Evolutionary conservation across 345 rosid genomes (phyloP).

Genomic region (Mangifera indica): DNA sequence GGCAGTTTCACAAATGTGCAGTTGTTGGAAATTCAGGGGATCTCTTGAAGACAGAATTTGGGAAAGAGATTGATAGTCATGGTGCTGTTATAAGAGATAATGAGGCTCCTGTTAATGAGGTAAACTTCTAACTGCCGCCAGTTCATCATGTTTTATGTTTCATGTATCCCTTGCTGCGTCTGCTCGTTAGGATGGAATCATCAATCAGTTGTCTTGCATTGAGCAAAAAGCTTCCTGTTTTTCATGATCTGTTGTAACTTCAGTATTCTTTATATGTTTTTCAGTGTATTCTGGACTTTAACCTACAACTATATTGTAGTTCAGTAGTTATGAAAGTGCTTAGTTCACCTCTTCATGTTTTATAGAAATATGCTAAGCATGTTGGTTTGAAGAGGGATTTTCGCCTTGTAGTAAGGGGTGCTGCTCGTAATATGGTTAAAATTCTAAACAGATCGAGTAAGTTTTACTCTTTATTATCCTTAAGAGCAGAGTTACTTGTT

Average conservation of each 20-base stretch:
- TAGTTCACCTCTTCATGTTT: constrained; percentile 14
- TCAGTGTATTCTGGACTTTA: constrained; percentile 7
- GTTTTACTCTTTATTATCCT: constrained; percentile 27
- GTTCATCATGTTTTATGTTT: neutral
- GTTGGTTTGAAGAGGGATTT: constrained; percentile 95
- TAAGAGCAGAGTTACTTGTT: neutral
- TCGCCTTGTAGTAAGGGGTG: constrained; percentile 94
- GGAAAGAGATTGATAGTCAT: constrained; percentile 90
- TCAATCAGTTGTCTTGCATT: neutral
- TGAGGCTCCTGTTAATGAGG: constrained; percentile 96
- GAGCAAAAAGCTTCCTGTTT: neutral
- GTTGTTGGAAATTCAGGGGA: constrained; percentile 98
- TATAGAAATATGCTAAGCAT: constrained; percentile 79
- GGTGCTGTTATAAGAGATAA: constrained; percentile 92
- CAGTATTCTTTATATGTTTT: neutral
- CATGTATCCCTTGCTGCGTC: neutral
- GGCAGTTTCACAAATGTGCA: constrained; percentile 80
- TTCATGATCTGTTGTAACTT: neutral
- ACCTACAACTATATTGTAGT: constrained; percentile 5
- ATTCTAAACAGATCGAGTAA: constrained; percentile 79
- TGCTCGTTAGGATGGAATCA: neutral
- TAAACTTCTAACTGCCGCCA: constrained; percentile 18
- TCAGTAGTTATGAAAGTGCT: constrained; percentile 19
- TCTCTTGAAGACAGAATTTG: constrained; percentile 78
- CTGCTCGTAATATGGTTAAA: constrained; percentile 87